phyloP scores from a whole-genome alignment of 768 basidiomycete genomes.

The Mycena amicta region DNA sequence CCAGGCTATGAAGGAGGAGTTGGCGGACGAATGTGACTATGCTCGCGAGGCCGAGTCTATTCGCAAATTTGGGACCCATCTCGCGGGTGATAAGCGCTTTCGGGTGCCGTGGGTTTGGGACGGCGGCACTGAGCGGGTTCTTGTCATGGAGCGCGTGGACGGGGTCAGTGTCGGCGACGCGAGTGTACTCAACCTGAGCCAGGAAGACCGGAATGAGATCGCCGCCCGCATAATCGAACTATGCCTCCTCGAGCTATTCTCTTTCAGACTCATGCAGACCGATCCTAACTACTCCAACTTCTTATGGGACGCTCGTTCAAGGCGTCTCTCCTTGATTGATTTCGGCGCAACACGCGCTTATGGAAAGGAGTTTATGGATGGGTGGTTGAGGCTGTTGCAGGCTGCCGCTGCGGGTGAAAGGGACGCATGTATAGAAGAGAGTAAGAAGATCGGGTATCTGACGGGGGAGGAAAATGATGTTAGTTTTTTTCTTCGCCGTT shows the following conservation, averaged over 20 bases:
- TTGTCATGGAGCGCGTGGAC: slow-evolving; percentile 86
- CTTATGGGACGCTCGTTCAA: slow-evolving; percentile 73
- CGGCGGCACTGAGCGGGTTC: slow-evolving; percentile 75
- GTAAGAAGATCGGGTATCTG: slow-evolving; percentile 83
- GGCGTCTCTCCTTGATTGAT: slow-evolving; percentile 86
- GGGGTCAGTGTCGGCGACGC: slow-evolving; percentile 81
- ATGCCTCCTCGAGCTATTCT: slow-evolving; percentile 88
- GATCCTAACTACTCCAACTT: slow-evolving; percentile 99
- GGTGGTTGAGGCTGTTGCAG: slow-evolving; percentile 82
- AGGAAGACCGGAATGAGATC: slow-evolving; percentile 81
- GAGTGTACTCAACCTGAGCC: slow-evolving; percentile 53
- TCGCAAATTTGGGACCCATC: slow-evolving; percentile 55
- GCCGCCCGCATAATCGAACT: slow-evolving; percentile 79
- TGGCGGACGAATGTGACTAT: slow-evolving; percentile 94
- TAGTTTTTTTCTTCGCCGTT: background rate
- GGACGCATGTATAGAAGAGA: slow-evolving; percentile 68
- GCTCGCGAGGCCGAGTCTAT: slow-evolving; percentile 77
- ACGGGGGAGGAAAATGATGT: slow-evolving; percentile 88
- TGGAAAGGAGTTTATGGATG: slow-evolving; percentile 81
- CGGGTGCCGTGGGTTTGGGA: slow-evolving; percentile 87
- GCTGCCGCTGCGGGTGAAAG: slow-evolving; percentile 75
- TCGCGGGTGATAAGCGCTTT: slow-evolving; percentile 68
- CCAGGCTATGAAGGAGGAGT: slow-evolving; percentile 87
- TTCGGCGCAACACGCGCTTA: slow-evolving; percentile 95
- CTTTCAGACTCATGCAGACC: slow-evolving; percentile 94